Conservation (phyloP, 139 green algal species). For the Trebouxia sp. region DNA sequence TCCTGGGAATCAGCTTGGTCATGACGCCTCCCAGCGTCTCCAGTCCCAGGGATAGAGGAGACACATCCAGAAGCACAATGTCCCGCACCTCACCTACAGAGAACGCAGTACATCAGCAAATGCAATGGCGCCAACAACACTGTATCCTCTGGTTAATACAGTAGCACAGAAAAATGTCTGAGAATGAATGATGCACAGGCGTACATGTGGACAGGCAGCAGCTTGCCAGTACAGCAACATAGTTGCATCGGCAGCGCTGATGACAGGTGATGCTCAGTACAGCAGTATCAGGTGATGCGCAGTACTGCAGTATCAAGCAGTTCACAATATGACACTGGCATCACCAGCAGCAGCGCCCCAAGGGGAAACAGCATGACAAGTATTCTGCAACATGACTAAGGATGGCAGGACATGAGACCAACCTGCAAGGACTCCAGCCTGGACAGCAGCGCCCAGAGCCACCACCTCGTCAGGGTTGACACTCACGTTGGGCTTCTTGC, state of each 20-base stretch:
- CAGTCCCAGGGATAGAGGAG: constrained; percentile 93
- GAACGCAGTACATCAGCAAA: background rate
- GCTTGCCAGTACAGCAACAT: too few species aligned
- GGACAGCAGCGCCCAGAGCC: constrained; percentile 95
- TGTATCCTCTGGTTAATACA: too few species aligned
- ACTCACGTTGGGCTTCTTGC: constrained; percentile 94
- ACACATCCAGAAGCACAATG: constrained; percentile 98
- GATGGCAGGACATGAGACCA: constrained; percentile 29
- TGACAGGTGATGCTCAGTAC: too few species aligned
- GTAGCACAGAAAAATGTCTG: too few species aligned
- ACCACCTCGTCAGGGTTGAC: constrained; percentile 99
- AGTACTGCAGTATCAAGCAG: too few species aligned
- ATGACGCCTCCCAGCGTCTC: constrained; percentile 98
- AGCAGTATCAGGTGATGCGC: too few species aligned
- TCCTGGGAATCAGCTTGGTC: constrained; percentile 96
- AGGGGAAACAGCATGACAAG: background rate
- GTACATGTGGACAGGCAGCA: too few species aligned
- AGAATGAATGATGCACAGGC: too few species aligned
- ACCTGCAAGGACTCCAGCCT: constrained; percentile 82
- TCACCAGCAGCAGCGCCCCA: too few species aligned
- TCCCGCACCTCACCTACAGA: constrained; percentile 81
- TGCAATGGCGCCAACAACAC: too few species aligned
- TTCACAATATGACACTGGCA: too few species aligned
- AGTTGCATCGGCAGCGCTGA: too few species aligned
- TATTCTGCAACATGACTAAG: background rate